Conservation (phyloP, 2,329 filamentous ascomycete genomes). For the Cytospora leucostoma region DNA sequence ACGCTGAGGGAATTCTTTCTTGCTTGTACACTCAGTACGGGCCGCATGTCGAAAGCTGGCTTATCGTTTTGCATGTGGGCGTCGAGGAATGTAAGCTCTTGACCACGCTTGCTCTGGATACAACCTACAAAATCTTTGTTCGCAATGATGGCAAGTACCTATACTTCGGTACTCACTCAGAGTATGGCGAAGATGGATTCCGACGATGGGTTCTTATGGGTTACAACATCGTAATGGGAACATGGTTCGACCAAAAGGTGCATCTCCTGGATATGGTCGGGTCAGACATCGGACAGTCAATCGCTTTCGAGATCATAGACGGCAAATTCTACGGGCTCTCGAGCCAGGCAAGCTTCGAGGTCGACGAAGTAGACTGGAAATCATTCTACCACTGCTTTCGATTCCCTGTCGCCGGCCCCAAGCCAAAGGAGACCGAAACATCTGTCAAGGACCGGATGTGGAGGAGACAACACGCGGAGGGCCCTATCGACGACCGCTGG, state of each 20-base stretch:
- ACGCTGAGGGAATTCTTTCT: slow-evolving; percentile 57
- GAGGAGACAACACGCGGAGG: slow-evolving; percentile 68
- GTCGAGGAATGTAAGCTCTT: slow-evolving; percentile 42
- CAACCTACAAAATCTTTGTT: slow-evolving; percentile 63
- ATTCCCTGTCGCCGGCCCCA: slow-evolving; percentile 56
- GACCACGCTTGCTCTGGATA: slow-evolving; percentile 43
- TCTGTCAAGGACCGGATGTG: slow-evolving; percentile 55
- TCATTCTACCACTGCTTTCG: slow-evolving; percentile 70
- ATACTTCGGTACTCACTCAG: slow-evolving; percentile 66
- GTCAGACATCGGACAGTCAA: slow-evolving; percentile 63
- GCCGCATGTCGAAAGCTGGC: slow-evolving; percentile 46
- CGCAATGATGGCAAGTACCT: slow-evolving; percentile 63
- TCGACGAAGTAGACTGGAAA: slow-evolving; percentile 65
- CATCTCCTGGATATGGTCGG: slow-evolving; percentile 62
- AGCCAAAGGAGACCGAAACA: slow-evolving; percentile 41
- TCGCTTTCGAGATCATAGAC: slow-evolving; percentile 72
- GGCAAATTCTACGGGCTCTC: slow-evolving; percentile 70
- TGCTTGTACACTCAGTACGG: slow-evolving; percentile 54
- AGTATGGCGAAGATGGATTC: slow-evolving; percentile 53
- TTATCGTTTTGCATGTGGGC: slow-evolving; percentile 53
- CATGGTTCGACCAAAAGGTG: slow-evolving; percentile 48
- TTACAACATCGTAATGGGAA: slow-evolving; percentile 46
- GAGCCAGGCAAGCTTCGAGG: slow-evolving; percentile 62
- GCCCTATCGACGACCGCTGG: slow-evolving; percentile 74
- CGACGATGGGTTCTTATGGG: slow-evolving; percentile 64